Base-by-base conservation (phyloP, 371 early-diverging fungal genomes). In the Circinella umbellata region DNA sequence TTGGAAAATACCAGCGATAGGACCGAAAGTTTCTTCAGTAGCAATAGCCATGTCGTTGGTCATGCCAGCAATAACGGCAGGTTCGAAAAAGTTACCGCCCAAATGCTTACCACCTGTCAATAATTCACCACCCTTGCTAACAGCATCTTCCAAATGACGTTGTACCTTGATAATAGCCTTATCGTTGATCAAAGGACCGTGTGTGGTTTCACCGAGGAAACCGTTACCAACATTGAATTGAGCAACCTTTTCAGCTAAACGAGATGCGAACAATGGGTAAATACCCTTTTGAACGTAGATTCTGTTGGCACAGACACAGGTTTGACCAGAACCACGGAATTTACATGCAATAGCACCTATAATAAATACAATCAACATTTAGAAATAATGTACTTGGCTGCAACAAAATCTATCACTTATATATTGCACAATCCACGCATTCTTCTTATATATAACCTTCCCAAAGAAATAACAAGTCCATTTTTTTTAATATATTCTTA, bases 251-350 rank as follows among this genome's bases (percentile, higher is more conserved):
- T 83, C 81, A 6, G 81, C 79, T 34, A 93, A 75, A 53, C 63
- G 69, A 13, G 69, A 69, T 27, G 88, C 87, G 73, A 96, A 96
- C 59, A 82, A 79, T 49, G 91, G 90, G 69, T 93, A 89, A 34
- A 96, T 82, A 17, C 81, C 76, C 37, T 87, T 82, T 69, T 96
- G 96, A 9, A 97, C 93, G 69, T 89, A 96, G 66, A 97, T 81
- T 42, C 97, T 91, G 83, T 96, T 96, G 36, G 93, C 91, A 61
- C 90, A 90, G 49, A 96, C 90, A 73, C 95, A 95, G 0, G 94
- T 94, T 74, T 95, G 95, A 3, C 96, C 97, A 37, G 93, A 86
- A 69, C 92, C 91, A 69, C 95, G 86, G 85, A 93, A 96, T 79
- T 96, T 97, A 71, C 91, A 88, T 5, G 79, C 79, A 34, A 97